phyloP scores from a whole-genome alignment of 2,329 filamentous ascomycete genomes.

The Colletotrichum navitas region DNA sequence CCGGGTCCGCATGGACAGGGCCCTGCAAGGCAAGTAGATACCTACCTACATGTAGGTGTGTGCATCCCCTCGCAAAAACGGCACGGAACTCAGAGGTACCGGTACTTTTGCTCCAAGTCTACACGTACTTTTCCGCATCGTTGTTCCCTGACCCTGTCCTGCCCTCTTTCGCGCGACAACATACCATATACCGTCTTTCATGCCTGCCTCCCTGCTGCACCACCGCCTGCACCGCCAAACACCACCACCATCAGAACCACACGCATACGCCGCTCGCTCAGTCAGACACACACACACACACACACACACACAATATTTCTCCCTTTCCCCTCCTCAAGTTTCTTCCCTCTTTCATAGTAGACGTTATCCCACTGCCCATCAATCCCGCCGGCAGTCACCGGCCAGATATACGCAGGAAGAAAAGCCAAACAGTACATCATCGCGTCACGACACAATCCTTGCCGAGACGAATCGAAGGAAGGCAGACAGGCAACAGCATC shows the following conservation, averaged over 20 bases:
- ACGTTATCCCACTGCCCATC: constrained; percentile 8
- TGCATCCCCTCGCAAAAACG: constrained; percentile 12
- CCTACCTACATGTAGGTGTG: neutral
- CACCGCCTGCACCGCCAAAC: constrained; percentile 18
- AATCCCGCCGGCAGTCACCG: neutral
- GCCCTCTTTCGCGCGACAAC: constrained; percentile 22
- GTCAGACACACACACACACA: constrained; percentile 30
- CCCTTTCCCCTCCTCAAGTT: constrained; percentile 21
- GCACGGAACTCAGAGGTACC: neutral
- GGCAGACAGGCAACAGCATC: neutral
- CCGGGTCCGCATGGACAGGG: constrained; percentile 20
- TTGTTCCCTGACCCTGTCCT: constrained; percentile 7
- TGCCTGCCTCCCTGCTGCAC: constrained; percentile 18
- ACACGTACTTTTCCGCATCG: neutral
- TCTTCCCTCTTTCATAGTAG: constrained; percentile 4
- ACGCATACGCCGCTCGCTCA: constrained; percentile 18
- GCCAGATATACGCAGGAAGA: constrained; percentile 4
- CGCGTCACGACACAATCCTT: neutral
- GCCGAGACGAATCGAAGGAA: constrained; percentile 14
- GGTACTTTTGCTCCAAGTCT: constrained; percentile 15
- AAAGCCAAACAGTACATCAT: neutral
- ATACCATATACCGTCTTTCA: constrained; percentile 21
- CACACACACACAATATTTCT: constrained; percentile 16
- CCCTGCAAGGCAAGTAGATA: neutral
- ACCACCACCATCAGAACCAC: constrained; percentile 24